A percentile compares a stretch with the other conserved stretches of the same genome.
phyloP scores from a whole-genome alignment of 2,329 filamentous ascomycete species.

The Fusarium sp. region DNA sequence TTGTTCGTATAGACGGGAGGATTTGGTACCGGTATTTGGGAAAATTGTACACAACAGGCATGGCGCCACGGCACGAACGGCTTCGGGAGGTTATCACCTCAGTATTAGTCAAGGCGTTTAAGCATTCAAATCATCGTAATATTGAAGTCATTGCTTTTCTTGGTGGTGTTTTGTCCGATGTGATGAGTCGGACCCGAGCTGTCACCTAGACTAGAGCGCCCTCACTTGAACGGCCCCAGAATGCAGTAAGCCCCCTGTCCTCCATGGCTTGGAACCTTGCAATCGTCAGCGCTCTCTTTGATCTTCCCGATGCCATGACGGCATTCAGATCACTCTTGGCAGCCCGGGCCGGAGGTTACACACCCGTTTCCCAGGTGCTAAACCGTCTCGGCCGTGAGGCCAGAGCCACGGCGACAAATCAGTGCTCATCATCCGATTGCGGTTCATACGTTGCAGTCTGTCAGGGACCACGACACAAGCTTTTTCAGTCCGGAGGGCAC shows the following conservation, averaged over 20 bases:
- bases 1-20: too few species aligned
- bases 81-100: conserved; percentile 17
- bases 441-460: conserved; percentile 5
- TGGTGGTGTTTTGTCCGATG: conserved; percentile 11
- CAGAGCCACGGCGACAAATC: conserved; percentile 49
- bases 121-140: conserved; percentile 31
- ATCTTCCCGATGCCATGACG: conserved; percentile 62
- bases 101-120: conserved; percentile 23
- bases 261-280: not conserved
- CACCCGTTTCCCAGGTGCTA: conserved; percentile 37
- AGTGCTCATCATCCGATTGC: conserved; percentile 66
- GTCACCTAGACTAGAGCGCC: not conserved
- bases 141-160: conserved; percentile 31
- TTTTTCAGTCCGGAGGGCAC: conserved; percentile 12
- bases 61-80: conserved; percentile 21
- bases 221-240: conserved; percentile 29
- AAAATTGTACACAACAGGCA: conserved; percentile 25
- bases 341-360: conserved; percentile 35
- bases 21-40: not conserved
- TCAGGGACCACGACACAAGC: conserved; percentile 8
- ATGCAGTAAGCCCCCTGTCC: not conserved
- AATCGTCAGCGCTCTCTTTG: conserved; percentile 68
- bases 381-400: conserved; percentile 47
- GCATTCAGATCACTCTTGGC: conserved; percentile 58
- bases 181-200: not conserved